Conservation (phyloP, 2,329 filamentous ascomycete species). For the Aspergillus sp. region DNA sequence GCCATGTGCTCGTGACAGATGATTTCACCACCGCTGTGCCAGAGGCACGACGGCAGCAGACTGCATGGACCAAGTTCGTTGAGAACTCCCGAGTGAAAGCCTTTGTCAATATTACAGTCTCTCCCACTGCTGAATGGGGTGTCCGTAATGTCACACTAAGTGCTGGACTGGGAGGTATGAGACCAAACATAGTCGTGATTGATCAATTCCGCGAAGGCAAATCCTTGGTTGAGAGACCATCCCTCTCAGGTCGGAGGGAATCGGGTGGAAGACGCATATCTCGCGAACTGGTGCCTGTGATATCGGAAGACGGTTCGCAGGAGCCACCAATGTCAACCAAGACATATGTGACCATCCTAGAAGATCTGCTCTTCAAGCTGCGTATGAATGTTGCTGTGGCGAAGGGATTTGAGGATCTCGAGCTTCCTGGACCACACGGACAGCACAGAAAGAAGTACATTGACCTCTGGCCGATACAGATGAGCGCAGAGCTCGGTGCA, state of each 20-base stretch:
- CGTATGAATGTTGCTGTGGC: slow-evolving; percentile 84
- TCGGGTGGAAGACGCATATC: slow-evolving; percentile 26
- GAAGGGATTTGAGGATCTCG: slow-evolving; percentile 75
- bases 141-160: slow-evolving; percentile 79
- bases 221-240: slow-evolving; percentile 60
- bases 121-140: slow-evolving; percentile 81
- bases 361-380: slow-evolving; percentile 75
- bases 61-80: slow-evolving; percentile 82
- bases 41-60: slow-evolving; percentile 78
- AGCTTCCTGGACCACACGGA: slow-evolving; percentile 65
- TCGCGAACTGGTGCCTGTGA: slow-evolving; percentile 14
- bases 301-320: slow-evolving; percentile 67
- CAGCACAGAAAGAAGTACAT: slow-evolving; percentile 72
- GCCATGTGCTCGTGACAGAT: slow-evolving; percentile 82
- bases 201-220: slow-evolving; percentile 69
- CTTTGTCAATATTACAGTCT: slow-evolving; percentile 83
- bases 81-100: slow-evolving; percentile 85
- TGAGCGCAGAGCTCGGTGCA: slow-evolving; percentile 78
- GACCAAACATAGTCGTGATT: slow-evolving; percentile 82
- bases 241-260: slow-evolving; percentile 37
- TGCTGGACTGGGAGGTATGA: slow-evolving; percentile 81
- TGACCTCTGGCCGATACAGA: slow-evolving; percentile 90
- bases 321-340: slow-evolving; percentile 69
- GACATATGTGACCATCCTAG: slow-evolving; percentile 79
- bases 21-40: slow-evolving; percentile 78